Evolutionary conservation across 2,329 filamentous ascomycete species (phyloP).

Genomic region (Mycogone perniciosa): DNA sequence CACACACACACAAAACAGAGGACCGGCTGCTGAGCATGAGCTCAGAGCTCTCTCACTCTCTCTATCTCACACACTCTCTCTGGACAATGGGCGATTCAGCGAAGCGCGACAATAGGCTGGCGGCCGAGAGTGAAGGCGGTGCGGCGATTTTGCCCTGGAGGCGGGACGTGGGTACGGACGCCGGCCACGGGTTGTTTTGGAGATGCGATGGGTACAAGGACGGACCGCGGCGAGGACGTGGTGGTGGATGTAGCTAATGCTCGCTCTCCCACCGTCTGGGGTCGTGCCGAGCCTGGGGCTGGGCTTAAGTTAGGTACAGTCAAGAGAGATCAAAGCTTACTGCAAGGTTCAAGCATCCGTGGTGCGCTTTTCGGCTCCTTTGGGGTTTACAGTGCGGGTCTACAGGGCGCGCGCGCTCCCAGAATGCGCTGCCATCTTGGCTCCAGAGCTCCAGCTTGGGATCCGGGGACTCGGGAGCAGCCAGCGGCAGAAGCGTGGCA

Average conservation of each 20-base stretch:
- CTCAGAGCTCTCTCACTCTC: slow-evolving; percentile 1
- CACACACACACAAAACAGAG: background rate
- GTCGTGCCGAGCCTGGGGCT: too few species aligned
- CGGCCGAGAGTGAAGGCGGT: slow-evolving; percentile 2
- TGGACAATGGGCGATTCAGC: slow-evolving; percentile 6
- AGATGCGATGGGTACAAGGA: slow-evolving; percentile 6
- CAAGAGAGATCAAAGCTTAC: too few species aligned
- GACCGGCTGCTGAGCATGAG: background rate
- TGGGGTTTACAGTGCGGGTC: too few species aligned
- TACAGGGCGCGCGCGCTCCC: too few species aligned
- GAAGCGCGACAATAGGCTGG: slow-evolving; percentile 8
- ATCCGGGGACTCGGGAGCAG: too few species aligned
- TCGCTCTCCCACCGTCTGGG: too few species aligned
- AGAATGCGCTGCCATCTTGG: too few species aligned
- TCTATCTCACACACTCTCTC: background rate
- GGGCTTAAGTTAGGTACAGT: too few species aligned
- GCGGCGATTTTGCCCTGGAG: slow-evolving; percentile 7
- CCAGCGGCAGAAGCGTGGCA: too few species aligned
- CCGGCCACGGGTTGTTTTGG: slow-evolving; percentile 12
- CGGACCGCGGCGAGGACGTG: background rate
- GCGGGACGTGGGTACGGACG: slow-evolving; percentile 13
- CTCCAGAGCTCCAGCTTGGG: too few species aligned
- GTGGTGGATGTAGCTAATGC: slow-evolving; percentile 4
- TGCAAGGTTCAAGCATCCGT: too few species aligned
- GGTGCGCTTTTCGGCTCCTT: too few species aligned